Conservation (phyloP, 2,329 filamentous ascomycete species). For the Monilinia fructicola region DNA sequence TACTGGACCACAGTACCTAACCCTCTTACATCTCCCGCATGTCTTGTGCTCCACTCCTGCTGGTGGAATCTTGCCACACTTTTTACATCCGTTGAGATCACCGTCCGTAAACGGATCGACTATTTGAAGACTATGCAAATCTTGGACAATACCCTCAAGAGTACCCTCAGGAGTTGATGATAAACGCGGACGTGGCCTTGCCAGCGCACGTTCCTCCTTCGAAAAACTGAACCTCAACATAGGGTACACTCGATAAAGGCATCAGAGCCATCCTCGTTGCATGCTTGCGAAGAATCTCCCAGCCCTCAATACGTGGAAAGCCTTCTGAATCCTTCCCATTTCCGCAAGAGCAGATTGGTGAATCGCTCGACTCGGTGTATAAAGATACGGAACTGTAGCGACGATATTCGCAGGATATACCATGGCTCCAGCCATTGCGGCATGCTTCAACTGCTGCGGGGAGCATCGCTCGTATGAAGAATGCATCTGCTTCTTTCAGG, state of each 20-base stretch:
- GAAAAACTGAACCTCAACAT: slow-evolving; percentile 4
- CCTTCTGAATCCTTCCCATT: neutral
- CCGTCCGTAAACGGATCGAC: too few species aligned
- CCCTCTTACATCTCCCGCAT: neutral
- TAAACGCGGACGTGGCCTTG: too few species aligned
- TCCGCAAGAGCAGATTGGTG: neutral
- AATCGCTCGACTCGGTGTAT: neutral
- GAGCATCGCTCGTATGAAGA: slow-evolving; percentile 21
- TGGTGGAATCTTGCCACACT: neutral
- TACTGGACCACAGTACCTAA: neutral
- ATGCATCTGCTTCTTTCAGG: slow-evolving; percentile 6
- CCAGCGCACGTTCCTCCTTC: neutral
- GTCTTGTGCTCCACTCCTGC: neutral
- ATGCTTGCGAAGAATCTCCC: neutral
- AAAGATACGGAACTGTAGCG: neutral
- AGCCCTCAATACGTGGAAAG: neutral
- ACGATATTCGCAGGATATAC: neutral
- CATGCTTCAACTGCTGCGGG: slow-evolving; percentile 24
- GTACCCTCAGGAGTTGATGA: too few species aligned
- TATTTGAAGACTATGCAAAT: neutral
- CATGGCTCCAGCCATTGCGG: slow-evolving; percentile 25
- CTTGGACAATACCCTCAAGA: neutral
- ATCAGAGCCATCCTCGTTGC: neutral
- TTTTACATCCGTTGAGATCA: neutral
- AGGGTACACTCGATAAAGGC: slow-evolving; percentile 3